These are phyloP conservation scores for Fusarium papillatum DNA, from an alignment of 2,329 filamentous ascomycete species.

Conservation along the genomic window DNA sequence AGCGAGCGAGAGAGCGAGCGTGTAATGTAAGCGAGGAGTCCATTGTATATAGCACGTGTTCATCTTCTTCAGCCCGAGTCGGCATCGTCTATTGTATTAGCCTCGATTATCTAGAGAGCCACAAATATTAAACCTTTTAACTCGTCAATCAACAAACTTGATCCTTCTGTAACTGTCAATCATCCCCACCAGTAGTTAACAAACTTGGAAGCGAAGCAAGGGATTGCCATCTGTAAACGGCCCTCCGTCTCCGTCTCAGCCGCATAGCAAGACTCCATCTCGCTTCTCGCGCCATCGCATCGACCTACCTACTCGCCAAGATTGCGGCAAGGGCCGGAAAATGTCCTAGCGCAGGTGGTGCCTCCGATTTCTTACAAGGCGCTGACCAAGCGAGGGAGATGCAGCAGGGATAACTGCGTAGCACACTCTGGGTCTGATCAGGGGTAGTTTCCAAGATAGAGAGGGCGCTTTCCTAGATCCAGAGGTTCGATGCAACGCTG, in stretches of 20 bases:
- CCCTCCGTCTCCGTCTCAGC: background rate
- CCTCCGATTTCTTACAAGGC: background rate
- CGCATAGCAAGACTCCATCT: background rate
- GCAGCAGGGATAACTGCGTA: background rate
- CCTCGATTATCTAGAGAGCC: background rate
- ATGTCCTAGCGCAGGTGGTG: background rate
- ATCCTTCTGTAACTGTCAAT: background rate
- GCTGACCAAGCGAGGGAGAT: conserved; percentile 5
- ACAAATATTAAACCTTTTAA: background rate
- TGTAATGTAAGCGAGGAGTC: background rate
- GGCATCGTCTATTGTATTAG: background rate
- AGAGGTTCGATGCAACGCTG: conserved; percentile 4
- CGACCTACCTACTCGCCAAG: background rate
- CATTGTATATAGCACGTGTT: conserved; percentile 6
- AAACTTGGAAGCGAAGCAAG: background rate
- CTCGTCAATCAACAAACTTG: background rate
- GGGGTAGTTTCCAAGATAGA: background rate
- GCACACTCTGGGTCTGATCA: background rate
- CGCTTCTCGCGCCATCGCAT: background rate
- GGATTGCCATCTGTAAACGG: background rate
- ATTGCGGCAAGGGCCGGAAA: conserved; percentile 5
- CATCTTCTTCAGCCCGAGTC: conserved; percentile 4
- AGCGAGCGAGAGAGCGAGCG: background rate
- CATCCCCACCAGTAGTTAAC: background rate
- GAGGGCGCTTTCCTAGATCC: background rate